These are phyloP conservation scores for Pinus tabuliformis DNA, from an alignment of 75 land plant species.

Conservation along the genomic window DNA sequence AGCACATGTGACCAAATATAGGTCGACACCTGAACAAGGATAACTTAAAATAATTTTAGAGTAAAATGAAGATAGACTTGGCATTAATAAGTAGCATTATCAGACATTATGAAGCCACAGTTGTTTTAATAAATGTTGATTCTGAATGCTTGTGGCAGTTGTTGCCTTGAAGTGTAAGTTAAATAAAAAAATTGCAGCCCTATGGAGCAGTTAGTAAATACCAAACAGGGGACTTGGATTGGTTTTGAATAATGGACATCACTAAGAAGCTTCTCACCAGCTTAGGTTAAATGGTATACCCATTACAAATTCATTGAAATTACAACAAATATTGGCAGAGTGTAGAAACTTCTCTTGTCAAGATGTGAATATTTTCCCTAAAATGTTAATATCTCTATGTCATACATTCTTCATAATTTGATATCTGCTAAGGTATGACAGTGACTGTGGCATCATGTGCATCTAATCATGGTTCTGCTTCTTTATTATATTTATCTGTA, in stretches of 20 bases:
- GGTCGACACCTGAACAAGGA: no score
- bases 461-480: background rate
- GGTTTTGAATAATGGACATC: background rate
- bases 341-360: background rate
- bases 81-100: no score
- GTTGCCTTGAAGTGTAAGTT: background rate
- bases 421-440: background rate
- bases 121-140: no score
- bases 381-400: background rate
- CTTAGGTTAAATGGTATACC: background rate
- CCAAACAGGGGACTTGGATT: background rate
- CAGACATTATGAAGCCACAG: no score
- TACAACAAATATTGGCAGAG: background rate
- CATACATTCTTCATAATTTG: background rate
- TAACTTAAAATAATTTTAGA: no score
- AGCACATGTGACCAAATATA: no score
- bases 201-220: background rate
- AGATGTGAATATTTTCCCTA: background rate
- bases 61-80: no score
- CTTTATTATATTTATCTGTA: no score
- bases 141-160: no score
- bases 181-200: background rate
- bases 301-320: background rate
- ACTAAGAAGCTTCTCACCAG: background rate
- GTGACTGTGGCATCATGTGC: background rate